Base-by-base conservation (phyloP, 139 green algal species). In the Deuterostichococcus epilithicus region DNA sequence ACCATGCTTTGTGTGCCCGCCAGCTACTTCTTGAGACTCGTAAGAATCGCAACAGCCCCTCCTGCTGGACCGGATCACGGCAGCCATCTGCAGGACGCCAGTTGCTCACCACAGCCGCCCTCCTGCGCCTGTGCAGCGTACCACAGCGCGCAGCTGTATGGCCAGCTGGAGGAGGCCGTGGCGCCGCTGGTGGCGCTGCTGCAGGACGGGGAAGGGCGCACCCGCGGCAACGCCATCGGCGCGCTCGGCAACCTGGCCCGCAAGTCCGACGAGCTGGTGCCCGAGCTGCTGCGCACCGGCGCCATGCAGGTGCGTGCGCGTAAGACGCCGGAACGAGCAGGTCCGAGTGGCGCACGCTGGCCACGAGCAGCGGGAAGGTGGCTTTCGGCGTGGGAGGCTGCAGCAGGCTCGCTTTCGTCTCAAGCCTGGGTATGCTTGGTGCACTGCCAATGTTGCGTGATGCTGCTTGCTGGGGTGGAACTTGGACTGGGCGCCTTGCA, bases 201-300 rank as follows among this genome's bases (percentile, higher is more conserved):
- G 70, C 10, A n/a, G 3, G 84, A 89, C 39, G 42, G 91, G 32
- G 92, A 97, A 38, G 91, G 96, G 76, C 96, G 97, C 77, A 98
- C 92, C 25, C 86, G 93, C 1, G 92, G 92, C 71, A 99, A 99
- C 77, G 95, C 95, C 0, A 94, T 94, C 0, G 95, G 95, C 1
- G 95, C 95, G 3, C 87, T 99, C 30, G 95, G 95, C 69, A 99
- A 99, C 88, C 87, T 99, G 3, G 91, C 95, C 44, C 88, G 94
- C 69, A 98, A 98, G 85, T 88, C 76, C 34, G 67, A 47, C 28
- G 25, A 76, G 39, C 84, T 99, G 18, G 95, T 91, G 77, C 69
- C 74, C 0, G 87, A 95, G 52, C 78, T 99, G 39, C 82, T 98
- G 44, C 39, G 79, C 38, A 86, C 85, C 0, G 86, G 84, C 0